These are phyloP conservation scores for Boletellus sp. DNA, from an alignment of 1,284 basidiomycete species.

Conservation along the genomic window DNA sequence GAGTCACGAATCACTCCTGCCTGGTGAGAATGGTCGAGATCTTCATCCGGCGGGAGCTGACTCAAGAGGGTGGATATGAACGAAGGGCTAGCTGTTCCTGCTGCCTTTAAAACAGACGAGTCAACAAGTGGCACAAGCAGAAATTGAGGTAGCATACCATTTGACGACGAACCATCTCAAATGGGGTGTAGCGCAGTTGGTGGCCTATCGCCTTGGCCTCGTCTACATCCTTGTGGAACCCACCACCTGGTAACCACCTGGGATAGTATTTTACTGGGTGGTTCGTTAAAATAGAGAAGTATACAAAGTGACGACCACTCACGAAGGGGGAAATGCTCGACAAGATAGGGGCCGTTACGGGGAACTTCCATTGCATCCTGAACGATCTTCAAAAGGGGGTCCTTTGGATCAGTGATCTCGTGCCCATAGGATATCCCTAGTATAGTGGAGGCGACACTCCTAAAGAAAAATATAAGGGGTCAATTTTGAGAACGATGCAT, in stretches of 20 bases:
- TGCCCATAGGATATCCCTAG: not conserved
- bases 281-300: not conserved
- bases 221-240: not conserved
- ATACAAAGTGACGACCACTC: not conserved
- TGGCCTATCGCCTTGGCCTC: not conserved
- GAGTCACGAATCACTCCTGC: not conserved
- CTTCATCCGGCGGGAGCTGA: not conserved
- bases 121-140: too few relatives aligned
- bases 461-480: not conserved
- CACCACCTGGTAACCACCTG: not conserved
- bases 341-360: not conserved
- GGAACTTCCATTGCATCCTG: not conserved
- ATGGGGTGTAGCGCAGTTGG: not conserved
- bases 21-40: not conserved
- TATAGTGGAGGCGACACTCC: not conserved
- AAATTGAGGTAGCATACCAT: not conserved
- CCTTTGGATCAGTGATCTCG: not conserved
- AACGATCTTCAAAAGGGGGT: not conserved
- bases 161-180: not conserved
- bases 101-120: not conserved
- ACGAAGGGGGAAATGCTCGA: not conserved
- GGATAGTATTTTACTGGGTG: not conserved
- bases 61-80: too few relatives aligned
- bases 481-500: not conserved
- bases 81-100: not conserved